Conservation (phyloP, 208 protist genomes). For the Naegleria lovaniensis region DNA sequence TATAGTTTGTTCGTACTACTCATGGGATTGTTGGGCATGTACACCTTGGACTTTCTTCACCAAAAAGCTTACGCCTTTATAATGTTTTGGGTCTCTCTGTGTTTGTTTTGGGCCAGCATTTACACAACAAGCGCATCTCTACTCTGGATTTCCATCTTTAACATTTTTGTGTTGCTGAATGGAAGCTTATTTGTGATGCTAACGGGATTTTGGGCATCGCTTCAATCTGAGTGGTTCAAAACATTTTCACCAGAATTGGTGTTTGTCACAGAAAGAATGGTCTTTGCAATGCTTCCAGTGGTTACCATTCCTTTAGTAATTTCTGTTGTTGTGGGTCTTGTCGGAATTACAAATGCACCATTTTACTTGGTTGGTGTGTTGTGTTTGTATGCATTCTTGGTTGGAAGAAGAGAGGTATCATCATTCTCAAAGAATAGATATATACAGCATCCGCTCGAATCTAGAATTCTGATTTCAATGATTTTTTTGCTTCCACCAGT, state of each 20-base stretch:
- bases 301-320: neutral
- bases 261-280: neutral
- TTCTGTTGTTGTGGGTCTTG: neutral
- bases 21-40: neutral
- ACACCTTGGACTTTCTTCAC: conserved; percentile 2
- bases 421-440: neutral
- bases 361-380: neutral
- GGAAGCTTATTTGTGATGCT: neutral
- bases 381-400: neutral
- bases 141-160: neutral
- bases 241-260: neutral
- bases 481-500: neutral
- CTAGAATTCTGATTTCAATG: neutral
- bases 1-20: neutral
- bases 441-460: neutral
- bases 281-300: neutral
- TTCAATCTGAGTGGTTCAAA: neutral
- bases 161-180: neutral
- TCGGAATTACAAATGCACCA: neutral
- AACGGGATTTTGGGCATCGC: neutral
- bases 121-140: neutral
- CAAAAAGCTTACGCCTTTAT: neutral
- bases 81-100: neutral
- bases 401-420: neutral
- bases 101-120: neutral